Conservation (phyloP, 78 protist genomes). For the Chrysochromulina tobinii region DNA sequence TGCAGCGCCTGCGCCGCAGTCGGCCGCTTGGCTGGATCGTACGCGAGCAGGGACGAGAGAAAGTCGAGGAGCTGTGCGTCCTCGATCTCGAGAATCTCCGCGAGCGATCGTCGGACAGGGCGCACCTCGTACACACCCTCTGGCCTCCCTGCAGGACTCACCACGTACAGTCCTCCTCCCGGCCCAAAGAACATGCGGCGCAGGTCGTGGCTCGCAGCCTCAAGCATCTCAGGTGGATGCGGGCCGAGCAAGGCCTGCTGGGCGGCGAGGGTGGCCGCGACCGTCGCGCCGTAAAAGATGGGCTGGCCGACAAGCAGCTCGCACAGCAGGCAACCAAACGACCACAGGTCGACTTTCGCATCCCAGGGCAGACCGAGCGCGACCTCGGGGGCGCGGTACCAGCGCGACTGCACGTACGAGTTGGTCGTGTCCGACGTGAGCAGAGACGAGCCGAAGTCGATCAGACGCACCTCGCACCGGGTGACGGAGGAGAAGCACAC, state of each 20-base stretch:
- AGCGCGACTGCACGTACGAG: constrained; percentile 39
- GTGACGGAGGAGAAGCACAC: constrained; percentile 50
- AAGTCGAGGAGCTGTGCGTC: no score
- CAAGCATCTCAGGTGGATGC: no score
- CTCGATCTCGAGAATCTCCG: no score
- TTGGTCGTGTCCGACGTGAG: not conserved
- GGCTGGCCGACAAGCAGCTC: constrained; percentile 40
- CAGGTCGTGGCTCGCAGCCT: no score
- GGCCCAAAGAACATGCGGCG: no score
- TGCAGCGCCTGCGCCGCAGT: no score
- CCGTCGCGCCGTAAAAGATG: constrained; percentile 30
- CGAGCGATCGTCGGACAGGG: no score
- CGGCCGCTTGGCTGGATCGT: no score
- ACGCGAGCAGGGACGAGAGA: no score
- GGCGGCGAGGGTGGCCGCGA: not conserved
- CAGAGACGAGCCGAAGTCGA: constrained; percentile 37
- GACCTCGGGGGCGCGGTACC: constrained; percentile 67
- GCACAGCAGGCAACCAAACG: constrained; percentile 46
- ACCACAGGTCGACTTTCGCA: constrained; percentile 50
- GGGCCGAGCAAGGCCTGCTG: not conserved
- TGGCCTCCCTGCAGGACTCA: no score
- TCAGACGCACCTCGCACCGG: not conserved
- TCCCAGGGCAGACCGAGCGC: constrained; percentile 26
- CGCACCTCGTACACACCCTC: no score
- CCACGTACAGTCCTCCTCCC: no score